Evolutionary conservation across 2,329 filamentous ascomycete species (phyloP).

Genomic region (Furcasterigmium sp.): DNA sequence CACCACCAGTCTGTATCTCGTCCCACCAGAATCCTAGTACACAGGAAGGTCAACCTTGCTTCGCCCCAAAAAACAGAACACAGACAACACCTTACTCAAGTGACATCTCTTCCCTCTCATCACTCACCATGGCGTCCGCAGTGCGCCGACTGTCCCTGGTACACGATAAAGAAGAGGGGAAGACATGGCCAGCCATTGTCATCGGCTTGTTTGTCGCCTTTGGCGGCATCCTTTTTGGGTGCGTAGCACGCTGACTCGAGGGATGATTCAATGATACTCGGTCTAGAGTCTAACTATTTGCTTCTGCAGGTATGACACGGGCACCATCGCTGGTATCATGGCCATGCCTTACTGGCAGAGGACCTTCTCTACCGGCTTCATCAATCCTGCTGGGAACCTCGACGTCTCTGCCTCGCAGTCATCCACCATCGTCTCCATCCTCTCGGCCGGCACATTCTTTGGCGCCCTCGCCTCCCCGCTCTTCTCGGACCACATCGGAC

Average conservation of each 20-base stretch:
- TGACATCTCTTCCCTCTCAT: background rate
- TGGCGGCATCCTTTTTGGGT: constrained; percentile 53
- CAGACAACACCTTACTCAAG: too few relatives aligned
- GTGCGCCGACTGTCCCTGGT: constrained; percentile 1
- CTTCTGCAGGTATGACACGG: constrained; percentile 43
- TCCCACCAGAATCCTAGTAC: too few relatives aligned
- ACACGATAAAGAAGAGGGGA: constrained; percentile 28
- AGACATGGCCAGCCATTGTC: constrained; percentile 55
- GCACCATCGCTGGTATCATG: constrained; percentile 52
- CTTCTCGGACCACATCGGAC: constrained; percentile 60
- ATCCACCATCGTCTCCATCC: constrained; percentile 66
- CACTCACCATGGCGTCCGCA: background rate
- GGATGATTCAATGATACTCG: too few relatives aligned
- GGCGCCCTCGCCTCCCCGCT: constrained; percentile 59
- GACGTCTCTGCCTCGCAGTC: constrained; percentile 48
- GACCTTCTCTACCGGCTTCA: constrained; percentile 49
- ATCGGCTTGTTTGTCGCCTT: constrained; percentile 59
- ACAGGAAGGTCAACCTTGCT: too few relatives aligned
- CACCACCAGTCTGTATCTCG: too few relatives aligned
- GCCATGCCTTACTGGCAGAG: constrained; percentile 50
- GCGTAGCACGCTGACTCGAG: too few relatives aligned
- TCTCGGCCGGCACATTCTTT: constrained; percentile 74
- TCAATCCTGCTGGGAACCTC: constrained; percentile 32
- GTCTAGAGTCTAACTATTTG: background rate
- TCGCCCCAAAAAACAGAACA: too few relatives aligned